A percentile compares a stretch with the other conserved stretches of the same genome.
Conservation (phyloP, 345 rosid species). For the Rhizophora mangle region DNA sequence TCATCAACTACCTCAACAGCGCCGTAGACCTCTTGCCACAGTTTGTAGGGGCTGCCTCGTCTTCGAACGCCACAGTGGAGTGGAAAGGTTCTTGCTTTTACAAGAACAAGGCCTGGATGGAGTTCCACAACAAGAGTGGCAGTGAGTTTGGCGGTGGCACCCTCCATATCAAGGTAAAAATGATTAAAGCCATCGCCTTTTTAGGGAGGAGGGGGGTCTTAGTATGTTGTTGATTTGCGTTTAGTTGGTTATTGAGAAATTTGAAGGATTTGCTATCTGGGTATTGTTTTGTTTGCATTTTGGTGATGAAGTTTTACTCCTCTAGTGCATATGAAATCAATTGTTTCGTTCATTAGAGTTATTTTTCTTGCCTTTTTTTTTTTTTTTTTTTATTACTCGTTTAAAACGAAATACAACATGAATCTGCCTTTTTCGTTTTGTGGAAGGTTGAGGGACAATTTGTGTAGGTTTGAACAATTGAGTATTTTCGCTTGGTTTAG, state of each 20-base stretch:
- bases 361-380: not conserved
- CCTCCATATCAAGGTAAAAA: constrained; percentile 69
- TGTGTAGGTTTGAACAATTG: not conserved
- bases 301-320: not conserved
- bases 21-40: constrained; percentile 76
- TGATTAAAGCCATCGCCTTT: not conserved
- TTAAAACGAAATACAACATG: not conserved
- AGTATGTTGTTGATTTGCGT: not conserved
- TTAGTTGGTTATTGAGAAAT: not conserved
- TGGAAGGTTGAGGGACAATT: not conserved
- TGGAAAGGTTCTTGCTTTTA: constrained; percentile 98
- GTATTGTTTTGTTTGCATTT: constrained; percentile 4
- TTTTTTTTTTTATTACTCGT: too few species aligned
- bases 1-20: constrained; percentile 55
- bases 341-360: not conserved
- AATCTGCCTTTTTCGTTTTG: not conserved
- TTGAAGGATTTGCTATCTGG: not conserved
- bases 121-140: constrained; percentile 79
- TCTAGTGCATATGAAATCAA: not conserved
- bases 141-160: constrained; percentile 86
- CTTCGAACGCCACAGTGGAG: constrained; percentile 37
- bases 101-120: constrained; percentile 75
- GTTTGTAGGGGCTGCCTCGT: constrained; percentile 74
- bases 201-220: too few species aligned
- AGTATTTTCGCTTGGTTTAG: not conserved